Evolutionary conservation across 1,284 basidiomycete species (phyloP).

Genomic region (Jaminaea rosea): DNA sequence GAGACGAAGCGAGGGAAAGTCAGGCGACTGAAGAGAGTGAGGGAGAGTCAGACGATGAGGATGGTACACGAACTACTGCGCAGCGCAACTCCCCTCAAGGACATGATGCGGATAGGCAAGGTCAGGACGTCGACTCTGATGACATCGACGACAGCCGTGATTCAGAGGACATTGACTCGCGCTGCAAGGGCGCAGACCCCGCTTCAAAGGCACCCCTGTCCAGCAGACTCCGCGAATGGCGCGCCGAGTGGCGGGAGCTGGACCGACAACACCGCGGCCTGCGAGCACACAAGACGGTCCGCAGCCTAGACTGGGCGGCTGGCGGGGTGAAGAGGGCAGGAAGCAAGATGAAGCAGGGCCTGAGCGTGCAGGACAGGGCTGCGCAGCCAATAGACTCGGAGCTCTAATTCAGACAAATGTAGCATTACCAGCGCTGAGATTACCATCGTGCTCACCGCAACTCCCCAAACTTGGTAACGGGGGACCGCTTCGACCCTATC

Average conservation of each 20-base stretch:
- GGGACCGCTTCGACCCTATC: background rate
- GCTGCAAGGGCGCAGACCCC: no score
- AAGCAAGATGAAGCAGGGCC: no score
- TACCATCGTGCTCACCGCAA: background rate
- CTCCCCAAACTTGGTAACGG: background rate
- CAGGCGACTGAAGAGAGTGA: background rate
- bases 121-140: no score
- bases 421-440: background rate
- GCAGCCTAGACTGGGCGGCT: constrained; percentile 17
- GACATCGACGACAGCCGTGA: no score
- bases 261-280: constrained; percentile 22
- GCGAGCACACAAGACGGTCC: constrained; percentile 20
- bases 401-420: background rate
- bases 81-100: background rate
- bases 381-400: background rate
- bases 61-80: constrained; percentile 1
- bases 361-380: background rate
- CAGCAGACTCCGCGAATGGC: no score
- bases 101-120: constrained; percentile 12
- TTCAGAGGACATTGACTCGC: no score
- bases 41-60: constrained; percentile 7
- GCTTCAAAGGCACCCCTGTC: no score
- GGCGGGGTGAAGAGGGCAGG: no score
- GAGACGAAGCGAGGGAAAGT: background rate
- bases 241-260: constrained; percentile 19